Conservation (phyloP, 768 basidiomycete species). For the Kwoniella dendrophila region DNA sequence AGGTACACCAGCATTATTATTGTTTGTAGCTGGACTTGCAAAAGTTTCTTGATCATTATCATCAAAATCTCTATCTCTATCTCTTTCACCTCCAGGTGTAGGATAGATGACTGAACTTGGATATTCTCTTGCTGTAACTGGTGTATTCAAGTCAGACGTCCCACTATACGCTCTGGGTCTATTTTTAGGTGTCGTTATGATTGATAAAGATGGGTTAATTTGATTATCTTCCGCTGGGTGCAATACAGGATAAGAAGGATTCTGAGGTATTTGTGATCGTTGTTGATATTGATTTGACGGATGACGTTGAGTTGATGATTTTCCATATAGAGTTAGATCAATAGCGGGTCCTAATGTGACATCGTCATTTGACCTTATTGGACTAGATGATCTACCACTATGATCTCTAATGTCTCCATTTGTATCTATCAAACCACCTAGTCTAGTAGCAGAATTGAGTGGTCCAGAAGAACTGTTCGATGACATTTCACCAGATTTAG, state of each 20-base stretch:
- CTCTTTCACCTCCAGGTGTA: constrained; percentile 14
- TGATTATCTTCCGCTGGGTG: constrained; percentile 28
- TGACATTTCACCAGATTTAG: constrained; percentile 20
- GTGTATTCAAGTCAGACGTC: constrained; percentile 26
- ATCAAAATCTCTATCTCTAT: constrained; percentile 15
- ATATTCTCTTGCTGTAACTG: constrained; percentile 15
- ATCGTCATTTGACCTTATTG: not conserved
- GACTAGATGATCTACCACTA: constrained; percentile 6
- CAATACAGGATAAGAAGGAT: too few species aligned
- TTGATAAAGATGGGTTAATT: constrained; percentile 31
- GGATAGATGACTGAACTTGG: constrained; percentile 20
- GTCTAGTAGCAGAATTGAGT: constrained; percentile 10
- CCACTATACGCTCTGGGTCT: constrained; percentile 24
- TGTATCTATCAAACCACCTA: constrained; percentile 13
- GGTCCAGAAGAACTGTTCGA: constrained; percentile 9
- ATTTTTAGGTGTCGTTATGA: constrained; percentile 25
- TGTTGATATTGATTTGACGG: not conserved
- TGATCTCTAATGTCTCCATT: not conserved
- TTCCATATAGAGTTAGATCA: constrained; percentile 19
- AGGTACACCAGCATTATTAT: constrained; percentile 35
- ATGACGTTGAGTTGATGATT: not conserved
- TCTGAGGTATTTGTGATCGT: too few species aligned
- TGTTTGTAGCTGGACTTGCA: constrained; percentile 29
- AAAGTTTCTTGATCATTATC: constrained; percentile 17
- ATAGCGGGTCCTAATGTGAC: constrained; percentile 33